These are phyloP conservation scores for Clarireedia paspali DNA, from an alignment of 2,329 filamentous ascomycete species.

Conservation along the genomic window DNA sequence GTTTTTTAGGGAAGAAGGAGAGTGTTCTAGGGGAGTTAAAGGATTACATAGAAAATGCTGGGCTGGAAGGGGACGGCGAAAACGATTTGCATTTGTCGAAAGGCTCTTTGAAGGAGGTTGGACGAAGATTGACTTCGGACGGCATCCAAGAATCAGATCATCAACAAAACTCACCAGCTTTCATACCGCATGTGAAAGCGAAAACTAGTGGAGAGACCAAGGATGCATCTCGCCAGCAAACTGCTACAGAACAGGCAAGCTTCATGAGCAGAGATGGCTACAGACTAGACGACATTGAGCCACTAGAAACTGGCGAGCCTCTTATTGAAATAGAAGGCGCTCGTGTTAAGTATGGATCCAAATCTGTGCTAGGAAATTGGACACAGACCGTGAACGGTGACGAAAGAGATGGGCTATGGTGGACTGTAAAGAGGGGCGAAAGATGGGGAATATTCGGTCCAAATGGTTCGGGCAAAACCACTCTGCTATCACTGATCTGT, in stretches of 20 bases:
- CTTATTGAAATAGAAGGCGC: constrained; percentile 85
- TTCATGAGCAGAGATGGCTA: constrained; percentile 22
- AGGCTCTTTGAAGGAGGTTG: constrained; percentile 24
- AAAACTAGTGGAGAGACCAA: too few species aligned
- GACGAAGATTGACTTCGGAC: constrained; percentile 20
- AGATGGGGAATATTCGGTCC: constrained; percentile 90
- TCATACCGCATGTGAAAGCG: too few species aligned
- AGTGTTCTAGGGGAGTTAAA: constrained; percentile 49
- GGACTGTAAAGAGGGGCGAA: constrained; percentile 76
- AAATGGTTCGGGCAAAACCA: constrained; percentile 95
- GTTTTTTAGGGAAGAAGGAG: constrained; percentile 56
- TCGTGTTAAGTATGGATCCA: constrained; percentile 70
- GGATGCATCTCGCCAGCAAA: background rate
- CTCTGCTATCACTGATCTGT: constrained; percentile 81
- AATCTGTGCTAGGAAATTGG: constrained; percentile 77
- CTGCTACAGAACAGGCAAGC: background rate
- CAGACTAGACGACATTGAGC: constrained; percentile 11
- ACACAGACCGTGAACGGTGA: constrained; percentile 44
- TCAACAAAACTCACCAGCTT: background rate
- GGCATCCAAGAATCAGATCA: constrained; percentile 19
- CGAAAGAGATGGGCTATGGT: constrained; percentile 57
- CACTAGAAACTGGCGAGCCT: constrained; percentile 48
- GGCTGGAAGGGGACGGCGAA: constrained; percentile 3
- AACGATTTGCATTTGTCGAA: constrained; percentile 15
- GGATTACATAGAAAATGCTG: constrained; percentile 35